Base-by-base conservation (phyloP, 2,329 filamentous ascomycete genomes). In the Cyclaneusma minus region DNA sequence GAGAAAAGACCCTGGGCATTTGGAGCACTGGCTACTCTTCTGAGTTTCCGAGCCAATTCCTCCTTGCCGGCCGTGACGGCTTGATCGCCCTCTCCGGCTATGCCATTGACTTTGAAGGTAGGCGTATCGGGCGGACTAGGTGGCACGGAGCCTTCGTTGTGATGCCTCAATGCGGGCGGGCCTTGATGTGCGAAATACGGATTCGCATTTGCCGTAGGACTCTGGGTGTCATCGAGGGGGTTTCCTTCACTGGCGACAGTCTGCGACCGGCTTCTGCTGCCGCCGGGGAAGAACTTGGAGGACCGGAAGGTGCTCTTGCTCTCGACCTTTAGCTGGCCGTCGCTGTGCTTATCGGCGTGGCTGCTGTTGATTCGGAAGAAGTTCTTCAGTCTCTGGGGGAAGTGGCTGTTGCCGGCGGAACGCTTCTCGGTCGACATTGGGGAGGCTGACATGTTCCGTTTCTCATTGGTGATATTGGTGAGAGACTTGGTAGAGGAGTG, bases 161-260 rank as follows among this genome's bases (percentile, higher is more conserved):
- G 84, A 57, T 98, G 89, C 47, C 87, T 77, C 42, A 95, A 62
- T 37, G 82, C 81, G 4, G 89, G 89, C 42, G 84, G 84, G 30
- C 89, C 89, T 55, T 98, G 89, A 50, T 95, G 89, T 39, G 75
- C 80, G 52, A 95, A 98, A 56, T 98, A 98, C 11, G 89, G 89
- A 50, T 98, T 98, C 37, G 84, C 87, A 47, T 87, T 74, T 27
- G 85, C 87, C 4, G 84, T 95, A 14, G 89, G 89, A 46, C 85
- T 93, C 44, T 92, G 64, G 34, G 70, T 63, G 51, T 94, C 85
- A 40, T 94, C 87, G 37, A 94, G 65, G 31, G 77, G 70, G 48
- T 94, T 84, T 41, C 85, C 85, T 55, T 94, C 87, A 54, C 84
- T 93, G 39, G 82, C 82, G 30, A 91, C 81, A 14, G 87, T 95